Conservation (phyloP, 208 protist genomes). For the Leishmania major region DNA sequence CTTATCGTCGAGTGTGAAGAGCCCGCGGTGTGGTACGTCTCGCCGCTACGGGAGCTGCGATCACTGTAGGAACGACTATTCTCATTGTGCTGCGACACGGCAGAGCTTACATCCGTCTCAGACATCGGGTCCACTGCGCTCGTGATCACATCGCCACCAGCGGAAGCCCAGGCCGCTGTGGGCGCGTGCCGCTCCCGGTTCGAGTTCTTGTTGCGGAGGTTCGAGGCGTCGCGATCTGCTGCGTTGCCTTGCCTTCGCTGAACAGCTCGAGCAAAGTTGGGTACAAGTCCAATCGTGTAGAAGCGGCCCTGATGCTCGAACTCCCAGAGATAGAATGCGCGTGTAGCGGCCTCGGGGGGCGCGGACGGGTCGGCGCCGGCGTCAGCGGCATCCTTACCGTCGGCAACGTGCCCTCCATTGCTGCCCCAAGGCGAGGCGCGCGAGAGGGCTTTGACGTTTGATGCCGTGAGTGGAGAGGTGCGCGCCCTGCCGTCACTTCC, state of each 20-base stretch:
- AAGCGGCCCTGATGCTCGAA: slow-evolving; percentile 18
- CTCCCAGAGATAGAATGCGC: slow-evolving; percentile 22
- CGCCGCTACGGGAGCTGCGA: slow-evolving; percentile 13
- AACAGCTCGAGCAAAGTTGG: slow-evolving; percentile 23
- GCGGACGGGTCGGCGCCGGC: background rate
- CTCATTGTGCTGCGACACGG: background rate
- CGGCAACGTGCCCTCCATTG: background rate
- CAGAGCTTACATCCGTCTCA: background rate
- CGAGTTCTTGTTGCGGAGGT: background rate
- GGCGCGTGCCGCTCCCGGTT: background rate
- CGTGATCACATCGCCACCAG: background rate
- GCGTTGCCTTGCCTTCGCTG: background rate
- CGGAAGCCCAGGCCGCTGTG: background rate
- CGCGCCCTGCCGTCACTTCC: background rate
- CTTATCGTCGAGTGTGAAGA: slow-evolving; percentile 15
- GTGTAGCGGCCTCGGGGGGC: background rate
- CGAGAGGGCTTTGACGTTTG: background rate
- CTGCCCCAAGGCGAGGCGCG: background rate
- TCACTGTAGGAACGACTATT: slow-evolving; percentile 2
- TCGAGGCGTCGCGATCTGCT: background rate
- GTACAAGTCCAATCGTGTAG: slow-evolving; percentile 23
- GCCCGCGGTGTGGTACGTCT: slow-evolving; percentile 13
- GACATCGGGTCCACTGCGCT: slow-evolving; percentile 10
- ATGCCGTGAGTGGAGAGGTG: background rate
- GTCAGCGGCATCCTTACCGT: background rate